Evolutionary conservation across 2,329 filamentous ascomycete species (phyloP), one percentile per base, ranked within the genome.

Genomic region (Lachnellula cervina): DNA sequence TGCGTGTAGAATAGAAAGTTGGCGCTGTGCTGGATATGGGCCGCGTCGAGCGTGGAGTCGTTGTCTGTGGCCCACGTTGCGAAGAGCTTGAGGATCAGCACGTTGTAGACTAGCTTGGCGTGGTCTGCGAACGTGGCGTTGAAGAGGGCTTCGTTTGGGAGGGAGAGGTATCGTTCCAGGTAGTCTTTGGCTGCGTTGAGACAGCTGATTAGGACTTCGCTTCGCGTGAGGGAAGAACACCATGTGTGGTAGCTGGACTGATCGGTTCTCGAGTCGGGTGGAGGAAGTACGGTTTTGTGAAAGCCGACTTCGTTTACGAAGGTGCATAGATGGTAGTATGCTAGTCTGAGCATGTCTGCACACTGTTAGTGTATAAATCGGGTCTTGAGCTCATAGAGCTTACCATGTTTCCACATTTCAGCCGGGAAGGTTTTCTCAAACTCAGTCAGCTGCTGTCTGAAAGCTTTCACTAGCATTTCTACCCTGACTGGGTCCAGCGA

Each of bases 391-490:
- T 13, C 9, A 14, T 17, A n/a, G 2, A 19, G 13, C 55, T 43
- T 46, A 57, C 55, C 37, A 28, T 54, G 54, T 28, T 57, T 55
- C 14, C 55, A 56, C n/a, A 58, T 48, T 0, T 59, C 43, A 21
- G 34, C 53, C 45, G 54, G 54, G 16, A 60, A 46, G 9, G 55
- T 50, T 21, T 50, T 51, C 21, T 59, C 56, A 3, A 63, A 28
- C 11, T 55, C 43, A 34, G 44, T 53, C 5, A 62, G 56, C 43
- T 58, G 57, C 17, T 58, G 35, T 13, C 56, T 49, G 48, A 63
- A 63, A 2, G 54, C 51, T 21, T 60, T 59, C 17, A 62, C 40
- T 35, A 54, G 56, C 49, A 63, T 55, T 21, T 59, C 54, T 7
- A 63, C 60, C 16, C 58, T 49, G 9, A 60, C 17, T 11, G 56